These are phyloP conservation scores for Backusella tarrabulga DNA, from an alignment of 192 early-diverging fungal species.

Conservation along the genomic window DNA sequence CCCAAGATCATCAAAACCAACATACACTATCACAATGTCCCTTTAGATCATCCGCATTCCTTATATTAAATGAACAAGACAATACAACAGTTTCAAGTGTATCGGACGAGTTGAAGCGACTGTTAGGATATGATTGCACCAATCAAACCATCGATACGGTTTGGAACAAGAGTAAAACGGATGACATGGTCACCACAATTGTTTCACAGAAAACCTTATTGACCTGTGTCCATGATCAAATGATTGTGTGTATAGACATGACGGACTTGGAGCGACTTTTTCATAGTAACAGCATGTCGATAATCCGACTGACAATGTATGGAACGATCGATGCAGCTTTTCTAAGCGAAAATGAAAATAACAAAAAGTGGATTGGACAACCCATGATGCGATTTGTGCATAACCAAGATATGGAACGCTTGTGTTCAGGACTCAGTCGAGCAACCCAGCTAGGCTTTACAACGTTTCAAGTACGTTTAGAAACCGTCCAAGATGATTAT, in stretches of 20 bases:
- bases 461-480: background rate
- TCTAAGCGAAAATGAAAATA: background rate
- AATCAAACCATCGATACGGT: background rate
- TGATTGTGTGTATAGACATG: conserved; percentile 12
- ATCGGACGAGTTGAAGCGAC: background rate
- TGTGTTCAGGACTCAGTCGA: conserved; percentile 21
- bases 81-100: background rate
- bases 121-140: conserved; percentile 9
- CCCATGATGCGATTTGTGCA: conserved; percentile 36
- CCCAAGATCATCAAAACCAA: background rate
- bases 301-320: conserved; percentile 27
- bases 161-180: background rate
- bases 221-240: conserved; percentile 11
- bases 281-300: background rate
- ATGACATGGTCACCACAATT: conserved; percentile 5
- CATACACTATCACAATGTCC: conserved; percentile 21
- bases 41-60: background rate
- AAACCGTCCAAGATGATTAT: background rate
- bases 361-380: conserved; percentile 1
- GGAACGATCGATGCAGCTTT: conserved; percentile 30
- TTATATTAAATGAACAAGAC: conserved; percentile 9
- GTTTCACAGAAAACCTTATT: background rate
- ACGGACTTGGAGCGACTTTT: conserved; percentile 4
- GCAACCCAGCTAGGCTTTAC: conserved; percentile 4
- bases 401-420: conserved; percentile 17